Conservation (phyloP, 345 rosid genomes). For the Xanthoceras sorbifolium region DNA sequence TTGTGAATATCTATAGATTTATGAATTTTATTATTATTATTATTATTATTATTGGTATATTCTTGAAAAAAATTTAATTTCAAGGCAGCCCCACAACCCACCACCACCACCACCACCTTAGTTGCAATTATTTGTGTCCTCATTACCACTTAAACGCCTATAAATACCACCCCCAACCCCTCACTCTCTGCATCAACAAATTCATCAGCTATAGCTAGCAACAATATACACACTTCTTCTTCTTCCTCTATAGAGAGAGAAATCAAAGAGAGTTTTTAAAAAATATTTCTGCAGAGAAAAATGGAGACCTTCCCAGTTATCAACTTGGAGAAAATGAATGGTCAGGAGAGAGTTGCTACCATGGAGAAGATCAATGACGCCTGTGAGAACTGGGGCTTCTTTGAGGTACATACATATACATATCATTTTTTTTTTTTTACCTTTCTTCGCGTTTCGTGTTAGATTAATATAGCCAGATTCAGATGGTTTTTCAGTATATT, state of each 20-base stretch:
- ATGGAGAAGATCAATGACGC: conserved; percentile 87
- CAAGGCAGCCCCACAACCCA: conserved; percentile 7
- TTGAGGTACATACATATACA: conserved; percentile 54
- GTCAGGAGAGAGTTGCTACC: conserved; percentile 55
- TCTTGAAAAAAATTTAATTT: not conserved
- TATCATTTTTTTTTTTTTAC: not conserved
- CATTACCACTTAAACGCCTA: conserved; percentile 16
- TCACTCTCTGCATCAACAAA: conserved; percentile 10
- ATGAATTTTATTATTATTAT: not conserved
- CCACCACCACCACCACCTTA: not conserved
- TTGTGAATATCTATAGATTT: not conserved
- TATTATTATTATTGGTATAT: not conserved
- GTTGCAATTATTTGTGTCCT: not conserved
- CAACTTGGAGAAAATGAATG: conserved; percentile 62
- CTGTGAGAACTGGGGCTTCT: conserved; percentile 98
- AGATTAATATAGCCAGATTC: not conserved
- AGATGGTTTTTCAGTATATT: not conserved
- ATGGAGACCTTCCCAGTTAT: conserved; percentile 81
- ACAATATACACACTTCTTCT: not conserved
- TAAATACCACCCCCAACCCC: conserved; percentile 23
- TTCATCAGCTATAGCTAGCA: not conserved
- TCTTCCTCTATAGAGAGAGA: conserved; percentile 3
- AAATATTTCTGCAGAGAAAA: not conserved
- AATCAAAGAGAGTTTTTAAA: not conserved
- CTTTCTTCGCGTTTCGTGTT: not conserved